A percentile compares a stretch with the other conserved stretches of the same genome.
Conservation (phyloP, 441 rosid genomes). For the Adansonia rubrostipa region DNA sequence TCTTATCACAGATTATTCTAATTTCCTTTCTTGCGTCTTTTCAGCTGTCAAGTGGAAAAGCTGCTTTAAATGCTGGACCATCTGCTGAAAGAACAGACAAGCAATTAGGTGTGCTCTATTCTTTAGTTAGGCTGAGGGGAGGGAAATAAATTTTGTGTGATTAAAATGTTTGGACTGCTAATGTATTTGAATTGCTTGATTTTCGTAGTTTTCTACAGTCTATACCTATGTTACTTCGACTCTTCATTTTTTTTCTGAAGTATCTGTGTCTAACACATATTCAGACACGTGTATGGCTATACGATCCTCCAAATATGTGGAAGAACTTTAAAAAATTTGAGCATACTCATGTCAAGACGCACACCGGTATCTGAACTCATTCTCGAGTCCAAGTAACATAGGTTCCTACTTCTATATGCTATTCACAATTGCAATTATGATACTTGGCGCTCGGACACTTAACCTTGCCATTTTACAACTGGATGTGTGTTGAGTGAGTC, state of each 20-base stretch:
- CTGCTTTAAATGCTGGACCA: conserved; percentile 40
- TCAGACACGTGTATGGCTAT: too few relatives aligned
- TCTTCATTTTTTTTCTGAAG: too few relatives aligned
- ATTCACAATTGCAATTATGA: conserved; percentile 4
- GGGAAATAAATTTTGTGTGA: not conserved
- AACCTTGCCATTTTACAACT: not conserved
- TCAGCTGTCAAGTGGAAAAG: conserved; percentile 48
- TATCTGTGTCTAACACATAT: too few relatives aligned
- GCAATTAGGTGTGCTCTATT: conserved; percentile 49
- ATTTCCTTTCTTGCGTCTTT: conserved; percentile 22
- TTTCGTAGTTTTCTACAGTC: not conserved
- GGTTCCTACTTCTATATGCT: not conserved
- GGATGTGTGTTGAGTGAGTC: not conserved
- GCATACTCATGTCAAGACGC: too few relatives aligned
- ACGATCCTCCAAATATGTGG: too few relatives aligned
- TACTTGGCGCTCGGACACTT: not conserved
- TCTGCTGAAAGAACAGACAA: conserved; percentile 62
- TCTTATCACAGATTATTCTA: not conserved
- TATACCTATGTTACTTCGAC: too few relatives aligned
- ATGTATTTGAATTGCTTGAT: not conserved
- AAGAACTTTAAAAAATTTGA: too few relatives aligned
- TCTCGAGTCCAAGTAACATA: too few relatives aligned
- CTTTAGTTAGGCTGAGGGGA: not conserved
- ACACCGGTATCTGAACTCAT: too few relatives aligned
- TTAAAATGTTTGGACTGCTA: not conserved